Base-by-base conservation (phyloP, 2,329 filamentous ascomycete species). In the Alternaria conjuncta region DNA sequence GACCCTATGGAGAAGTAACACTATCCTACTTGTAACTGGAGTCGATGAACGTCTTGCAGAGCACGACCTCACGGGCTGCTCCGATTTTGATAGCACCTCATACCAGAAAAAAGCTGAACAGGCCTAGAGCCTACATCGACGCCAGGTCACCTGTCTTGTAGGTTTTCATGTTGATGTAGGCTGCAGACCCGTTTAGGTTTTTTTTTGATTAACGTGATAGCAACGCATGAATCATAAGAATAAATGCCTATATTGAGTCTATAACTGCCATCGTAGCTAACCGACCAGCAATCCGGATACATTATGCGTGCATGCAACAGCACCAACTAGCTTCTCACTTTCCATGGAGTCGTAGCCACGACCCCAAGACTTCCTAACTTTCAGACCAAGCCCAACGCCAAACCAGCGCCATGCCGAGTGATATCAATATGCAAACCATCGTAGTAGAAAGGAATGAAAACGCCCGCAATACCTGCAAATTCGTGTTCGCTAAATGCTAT, bases 361-460 rank as follows among this genome's bases (percentile, higher is more conserved):
- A 36, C 43, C 26, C 43, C 43, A 25, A 49, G 12, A 46, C 23
- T 15, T 18, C 15, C 25, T 18, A 23, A 57, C 36, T 6, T 45
- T 45, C 55, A 57, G n/a, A 47, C 43, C 55, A 13, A 57, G 18
- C 26, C 30, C 20, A 53, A 47, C 41, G 55, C 41, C 55, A 30
- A 57, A 57, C 25, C 55, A 57, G 15, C 55, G 55, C 55, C 55
- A 45, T 44, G 36, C 53, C 53, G 21, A 44, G 36, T 55, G 53
- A 55, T 44, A 28, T 55, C 32, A 44, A 55, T 25, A 44, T 55
- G 53, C 53, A 55, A 44, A 5, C 21, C 26, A 23, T 49, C 13
- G n/a, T 25, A 49, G 21, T n/a, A 9, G 15, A 28, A 32, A 44
- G 12, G 21, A 44, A 32, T 26, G 25, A 2, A 36, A 53, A 53